A percentile compares a stretch with the other conserved stretches of the same genome.
These are phyloP conservation scores for Boletus nobilissimus DNA, from an alignment of 1,284 basidiomycete species.

Conservation along the genomic window DNA sequence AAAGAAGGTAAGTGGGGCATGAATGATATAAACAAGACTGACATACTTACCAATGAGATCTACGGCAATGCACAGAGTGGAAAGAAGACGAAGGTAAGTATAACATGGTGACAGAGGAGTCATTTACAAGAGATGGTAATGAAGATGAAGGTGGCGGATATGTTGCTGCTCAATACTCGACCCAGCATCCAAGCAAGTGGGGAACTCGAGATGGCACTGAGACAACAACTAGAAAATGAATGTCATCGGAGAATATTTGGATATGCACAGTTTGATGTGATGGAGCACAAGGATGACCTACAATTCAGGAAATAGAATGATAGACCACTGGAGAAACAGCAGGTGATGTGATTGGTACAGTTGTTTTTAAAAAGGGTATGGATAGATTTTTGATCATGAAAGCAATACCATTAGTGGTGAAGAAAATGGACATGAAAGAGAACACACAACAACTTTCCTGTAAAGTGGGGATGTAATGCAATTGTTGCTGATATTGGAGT, in stretches of 20 bases:
- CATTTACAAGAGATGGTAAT: too few species aligned
- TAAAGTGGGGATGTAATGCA: accelerated
- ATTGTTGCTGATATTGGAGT: not conserved
- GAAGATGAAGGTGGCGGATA: too few species aligned
- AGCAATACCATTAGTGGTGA: not conserved
- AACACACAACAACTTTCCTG: not conserved
- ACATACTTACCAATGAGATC: too few species aligned
- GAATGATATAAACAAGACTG: too few species aligned
- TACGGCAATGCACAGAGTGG: too few species aligned
- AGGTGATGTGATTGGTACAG: not conserved
- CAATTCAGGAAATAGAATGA: not conserved
- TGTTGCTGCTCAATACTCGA: too few species aligned
- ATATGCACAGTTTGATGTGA: not conserved
- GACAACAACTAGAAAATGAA: too few species aligned
- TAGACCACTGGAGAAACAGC: not conserved
- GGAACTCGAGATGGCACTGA: too few species aligned
- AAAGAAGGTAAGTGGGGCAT: too few species aligned
- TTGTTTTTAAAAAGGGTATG: not conserved
- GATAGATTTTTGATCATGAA: not conserved
- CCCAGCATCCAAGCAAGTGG: too few species aligned
- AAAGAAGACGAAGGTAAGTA: too few species aligned
- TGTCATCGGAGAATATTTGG: not conserved
- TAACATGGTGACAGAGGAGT: too few species aligned
- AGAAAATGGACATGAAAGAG: not conserved
- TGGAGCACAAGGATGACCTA: not conserved